Evolutionary conservation across 2,329 filamentous ascomycete genomes (phyloP), one percentile per base, ranked within the genome.

Genomic region (Verticillium albo-atrum): DNA sequence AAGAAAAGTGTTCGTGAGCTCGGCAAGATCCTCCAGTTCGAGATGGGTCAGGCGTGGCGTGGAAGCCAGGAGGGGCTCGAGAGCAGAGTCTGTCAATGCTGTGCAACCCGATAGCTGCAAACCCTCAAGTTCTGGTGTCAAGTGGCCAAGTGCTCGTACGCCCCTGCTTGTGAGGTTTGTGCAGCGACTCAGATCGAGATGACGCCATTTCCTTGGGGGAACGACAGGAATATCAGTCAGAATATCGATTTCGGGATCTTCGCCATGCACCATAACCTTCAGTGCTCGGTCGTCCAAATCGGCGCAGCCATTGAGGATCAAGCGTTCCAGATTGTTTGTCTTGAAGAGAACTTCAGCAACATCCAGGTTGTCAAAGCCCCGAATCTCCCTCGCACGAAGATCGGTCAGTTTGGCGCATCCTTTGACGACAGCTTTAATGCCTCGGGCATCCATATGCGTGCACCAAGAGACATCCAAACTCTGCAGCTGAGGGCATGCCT

Each of bases 401-500:
- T 98, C 93, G 58, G 80, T 89, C 58, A 99, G 77, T 57, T 81
- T 87, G 0, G 82, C 79, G 68, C 95, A 98, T 2, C 83, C 83
- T 61, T 89, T 80, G 1, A 97, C 77, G 2, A 99, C 82, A 56
- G 83, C 83, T 63, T 82, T 85, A 58, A 98, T 77, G 4, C 92
- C 93, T 14, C 84, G 79, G 9, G 91, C 89, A 68, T 95, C 89
- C 70, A 97, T 86, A 62, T 92, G 89, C 65, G 87, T 88, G 76
- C 95, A 99, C 92, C 94, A 98, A 0, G 92, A 96, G 23, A 98
- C 85, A 68, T 97, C 96, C 64, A 98, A 82, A 58, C 85, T 82
- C 72, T 96, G 88, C n/a, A 99, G 79, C 55, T 89, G 87, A 1
- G 88, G 87, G 67, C 94, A 98, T 42, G 89, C 88, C 57, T 89